phyloP scores from a whole-genome alignment of 31 red algal genomes.

The Asparagopsis taxiformis region DNA sequence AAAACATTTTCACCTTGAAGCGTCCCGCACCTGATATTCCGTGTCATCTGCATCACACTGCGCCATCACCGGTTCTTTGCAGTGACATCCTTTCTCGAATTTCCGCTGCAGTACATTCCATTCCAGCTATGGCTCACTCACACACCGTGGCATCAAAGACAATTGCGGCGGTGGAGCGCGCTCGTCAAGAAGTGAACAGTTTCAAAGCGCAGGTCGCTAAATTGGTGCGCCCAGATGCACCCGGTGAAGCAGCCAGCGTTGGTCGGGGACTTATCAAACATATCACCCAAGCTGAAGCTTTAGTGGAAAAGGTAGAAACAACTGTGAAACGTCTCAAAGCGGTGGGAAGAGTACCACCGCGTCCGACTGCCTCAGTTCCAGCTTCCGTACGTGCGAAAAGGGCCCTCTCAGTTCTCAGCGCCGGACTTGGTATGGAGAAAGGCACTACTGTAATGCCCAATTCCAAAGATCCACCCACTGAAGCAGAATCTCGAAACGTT shows the following conservation, averaged over 20 bases:
- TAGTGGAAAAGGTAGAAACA: conserved; percentile 50
- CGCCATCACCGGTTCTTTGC: too few species aligned
- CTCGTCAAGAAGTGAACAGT: conserved; percentile 12
- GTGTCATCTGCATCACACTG: too few species aligned
- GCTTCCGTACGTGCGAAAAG: conserved; percentile 45
- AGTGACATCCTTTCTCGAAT: too few species aligned
- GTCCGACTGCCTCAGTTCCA: conserved; percentile 42
- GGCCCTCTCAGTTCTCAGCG: conserved; percentile 45
- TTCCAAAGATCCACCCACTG: background rate
- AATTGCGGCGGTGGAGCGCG: background rate
- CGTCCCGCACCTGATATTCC: too few species aligned
- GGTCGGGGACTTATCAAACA: background rate
- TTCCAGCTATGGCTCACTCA: background rate
- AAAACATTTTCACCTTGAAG: too few species aligned
- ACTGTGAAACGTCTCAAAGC: conserved; percentile 31
- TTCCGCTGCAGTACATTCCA: too few species aligned
- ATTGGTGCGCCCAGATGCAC: conserved; percentile 4
- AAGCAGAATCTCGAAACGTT: background rate
- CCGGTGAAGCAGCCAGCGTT: background rate
- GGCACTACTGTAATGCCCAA: background rate
- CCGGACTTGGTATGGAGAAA: conserved; percentile 15
- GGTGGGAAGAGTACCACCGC: conserved; percentile 25
- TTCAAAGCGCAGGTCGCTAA: conserved; percentile 7
- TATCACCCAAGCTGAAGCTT: conserved; percentile 9
- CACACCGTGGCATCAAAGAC: background rate